A percentile compares a stretch with the other conserved stretches of the same genome.
Conservation (phyloP, 441 rosid genomes). For the Theobroma grandiflorum region DNA sequence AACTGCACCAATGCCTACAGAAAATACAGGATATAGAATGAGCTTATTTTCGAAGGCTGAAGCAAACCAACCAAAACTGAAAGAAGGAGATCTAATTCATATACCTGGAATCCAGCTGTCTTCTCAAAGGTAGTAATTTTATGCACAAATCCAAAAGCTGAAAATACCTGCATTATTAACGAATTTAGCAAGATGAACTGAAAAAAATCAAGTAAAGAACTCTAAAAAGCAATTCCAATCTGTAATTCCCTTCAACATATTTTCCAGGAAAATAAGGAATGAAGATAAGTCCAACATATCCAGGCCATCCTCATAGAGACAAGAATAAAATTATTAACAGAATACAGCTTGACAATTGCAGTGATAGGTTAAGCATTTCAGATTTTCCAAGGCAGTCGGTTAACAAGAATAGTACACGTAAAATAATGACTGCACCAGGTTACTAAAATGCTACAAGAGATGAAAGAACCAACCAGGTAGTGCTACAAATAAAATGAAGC, state of each 20-base stretch:
- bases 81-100: slow-evolving; percentile 1
- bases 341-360: neutral
- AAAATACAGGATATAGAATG: slow-evolving; percentile 25
- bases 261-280: slow-evolving; percentile 19
- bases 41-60: slow-evolving; percentile 27
- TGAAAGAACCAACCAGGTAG: neutral
- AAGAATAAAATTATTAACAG: slow-evolving; percentile 7
- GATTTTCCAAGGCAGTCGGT: neutral
- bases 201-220: slow-evolving; percentile 20
- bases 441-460: neutral
- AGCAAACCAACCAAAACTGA: slow-evolving; percentile 18
- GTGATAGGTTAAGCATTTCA: neutral
- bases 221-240: slow-evolving; percentile 9
- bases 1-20: slow-evolving; percentile 97
- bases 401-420: slow-evolving; percentile 1
- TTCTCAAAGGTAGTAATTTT: slow-evolving; percentile 98
- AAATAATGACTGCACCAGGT: neutral
- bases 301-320: neutral
- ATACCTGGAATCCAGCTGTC: slow-evolving; percentile 97
- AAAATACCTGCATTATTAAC: slow-evolving; percentile 84
- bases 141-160: slow-evolving; percentile 98
- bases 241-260: neutral
- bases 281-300: slow-evolving; percentile 2
- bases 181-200: slow-evolving; percentile 35
- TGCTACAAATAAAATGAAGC: neutral